These are phyloP conservation scores for Lotus japonicus DNA, from an alignment of 306 rosid species.

Conservation along the genomic window DNA sequence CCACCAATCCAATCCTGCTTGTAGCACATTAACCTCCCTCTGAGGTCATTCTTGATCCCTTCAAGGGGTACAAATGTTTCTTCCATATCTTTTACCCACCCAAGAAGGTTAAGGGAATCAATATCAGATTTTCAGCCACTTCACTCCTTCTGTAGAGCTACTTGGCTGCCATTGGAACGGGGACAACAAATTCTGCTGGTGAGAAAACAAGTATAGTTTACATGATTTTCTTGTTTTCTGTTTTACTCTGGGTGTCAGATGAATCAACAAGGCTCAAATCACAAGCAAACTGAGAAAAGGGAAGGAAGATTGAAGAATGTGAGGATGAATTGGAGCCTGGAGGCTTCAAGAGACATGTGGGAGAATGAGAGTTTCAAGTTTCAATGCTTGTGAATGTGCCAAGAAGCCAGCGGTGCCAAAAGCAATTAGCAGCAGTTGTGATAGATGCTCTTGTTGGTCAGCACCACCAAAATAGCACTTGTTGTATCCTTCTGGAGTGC, in stretches of 20 bases:
- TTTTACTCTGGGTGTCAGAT: neutral
- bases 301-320: neutral
- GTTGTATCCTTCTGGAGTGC: constrained; percentile 22
- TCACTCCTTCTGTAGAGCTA: neutral
- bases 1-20: constrained; percentile 88
- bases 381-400: constrained; percentile 23
- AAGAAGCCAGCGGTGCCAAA: constrained; percentile 24
- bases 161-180: constrained; percentile 23
- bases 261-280: constrained; percentile 2
- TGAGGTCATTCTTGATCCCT: constrained; percentile 85
- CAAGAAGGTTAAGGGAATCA: constrained; percentile 12
- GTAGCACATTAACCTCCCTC: constrained; percentile 79
- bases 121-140: neutral
- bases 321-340: constrained; percentile 9
- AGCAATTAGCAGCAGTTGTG: neutral
- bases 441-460: neutral
- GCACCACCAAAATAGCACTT: neutral
- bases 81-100: constrained; percentile 38
- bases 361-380: constrained; percentile 11
- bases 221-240: constrained; percentile 29
- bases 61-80: constrained; percentile 77
- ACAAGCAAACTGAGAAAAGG: neutral
- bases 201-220: constrained; percentile 19
- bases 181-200: neutral
- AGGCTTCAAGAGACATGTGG: constrained; percentile 19